Conservation (phyloP, 352 stramenopile genomes). For the Detonula confervacea region DNA sequence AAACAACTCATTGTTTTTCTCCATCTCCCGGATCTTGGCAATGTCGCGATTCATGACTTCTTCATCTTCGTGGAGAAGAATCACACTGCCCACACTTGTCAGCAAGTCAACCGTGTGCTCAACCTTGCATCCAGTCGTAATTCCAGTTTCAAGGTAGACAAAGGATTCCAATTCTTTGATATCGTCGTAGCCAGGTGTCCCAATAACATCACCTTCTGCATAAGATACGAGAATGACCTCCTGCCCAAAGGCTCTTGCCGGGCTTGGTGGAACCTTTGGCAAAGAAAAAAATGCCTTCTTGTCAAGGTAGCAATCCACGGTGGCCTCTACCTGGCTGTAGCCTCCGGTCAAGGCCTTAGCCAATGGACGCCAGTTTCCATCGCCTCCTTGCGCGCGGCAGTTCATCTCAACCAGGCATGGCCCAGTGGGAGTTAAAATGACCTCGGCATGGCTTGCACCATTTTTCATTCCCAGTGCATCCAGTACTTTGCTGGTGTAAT, state of each 20-base stretch:
- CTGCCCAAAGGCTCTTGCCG: slow-evolving; percentile 87
- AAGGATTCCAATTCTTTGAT: slow-evolving; percentile 92
- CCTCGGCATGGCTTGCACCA: slow-evolving; percentile 73
- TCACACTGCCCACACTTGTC: slow-evolving; percentile 92
- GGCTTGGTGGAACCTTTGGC: slow-evolving; percentile 84
- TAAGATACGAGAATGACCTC: slow-evolving; percentile 95
- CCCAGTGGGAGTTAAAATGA: slow-evolving; percentile 82
- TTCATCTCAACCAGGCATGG: slow-evolving; percentile 95
- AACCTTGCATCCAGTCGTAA: slow-evolving; percentile 88
- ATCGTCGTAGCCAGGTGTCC: slow-evolving; percentile 88
- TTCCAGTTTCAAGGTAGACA: slow-evolving; percentile 91
- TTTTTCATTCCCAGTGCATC: slow-evolving; percentile 81
- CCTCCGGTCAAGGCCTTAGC: slow-evolving; percentile 69
- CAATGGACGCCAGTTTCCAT: slow-evolving; percentile 92
- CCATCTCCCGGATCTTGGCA: slow-evolving; percentile 69
- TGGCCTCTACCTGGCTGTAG: slow-evolving; percentile 92
- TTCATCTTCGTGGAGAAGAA: slow-evolving; percentile 91
- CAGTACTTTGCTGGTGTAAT: slow-evolving; percentile 69
- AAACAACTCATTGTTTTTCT: slow-evolving; percentile 75
- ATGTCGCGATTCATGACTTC: slow-evolving; percentile 88
- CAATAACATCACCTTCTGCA: slow-evolving; percentile 89
- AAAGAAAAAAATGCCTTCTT: slow-evolving; percentile 65
- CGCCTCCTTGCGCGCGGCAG: slow-evolving; percentile 92
- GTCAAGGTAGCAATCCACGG: slow-evolving; percentile 88
- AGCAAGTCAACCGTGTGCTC: slow-evolving; percentile 94